phyloP scores from a whole-genome alignment of 495 filamentous ascomycete genomes.

The Daldinia grandis region DNA sequence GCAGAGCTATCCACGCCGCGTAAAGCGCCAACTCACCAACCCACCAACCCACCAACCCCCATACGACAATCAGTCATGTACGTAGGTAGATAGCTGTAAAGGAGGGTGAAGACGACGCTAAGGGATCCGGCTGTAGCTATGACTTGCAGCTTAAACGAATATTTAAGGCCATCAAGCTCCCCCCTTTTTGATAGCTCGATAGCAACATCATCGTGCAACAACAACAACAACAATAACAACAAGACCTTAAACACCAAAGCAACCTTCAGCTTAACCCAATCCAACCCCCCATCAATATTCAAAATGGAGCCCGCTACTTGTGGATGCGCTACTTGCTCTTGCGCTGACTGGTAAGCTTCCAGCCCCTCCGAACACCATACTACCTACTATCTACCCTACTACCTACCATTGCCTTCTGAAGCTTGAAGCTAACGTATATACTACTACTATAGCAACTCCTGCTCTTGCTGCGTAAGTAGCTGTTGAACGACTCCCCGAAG shows the following conservation, averaged over 20 bases:
- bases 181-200: conserved; percentile 32
- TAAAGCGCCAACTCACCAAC: conserved; percentile 33
- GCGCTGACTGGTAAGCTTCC: conserved; percentile 39
- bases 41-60: conserved; percentile 21
- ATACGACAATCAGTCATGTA: conserved; percentile 24
- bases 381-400: no score
- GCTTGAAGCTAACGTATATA: conserved; percentile 18
- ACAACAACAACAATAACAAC: not conserved
- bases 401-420: not conserved
- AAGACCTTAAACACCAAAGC: conserved; percentile 5
- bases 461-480: conserved; percentile 45
- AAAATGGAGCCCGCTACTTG: conserved; percentile 41
- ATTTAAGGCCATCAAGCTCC: conserved; percentile 45
- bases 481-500: not conserved
- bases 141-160: conserved; percentile 27
- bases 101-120: conserved; percentile 26
- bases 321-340: conserved; percentile 45
- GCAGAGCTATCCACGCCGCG: conserved; percentile 23
- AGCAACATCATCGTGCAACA: conserved; percentile 20
- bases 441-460: conserved; percentile 36
- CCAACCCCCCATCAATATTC: conserved; percentile 17
- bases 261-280: conserved; percentile 15
- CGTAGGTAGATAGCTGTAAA: conserved; percentile 12
- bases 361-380: not conserved
- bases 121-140: conserved; percentile 13